Conservation (phyloP, 192 early-diverging fungal species). For the Rhizophagus prolifer region DNA sequence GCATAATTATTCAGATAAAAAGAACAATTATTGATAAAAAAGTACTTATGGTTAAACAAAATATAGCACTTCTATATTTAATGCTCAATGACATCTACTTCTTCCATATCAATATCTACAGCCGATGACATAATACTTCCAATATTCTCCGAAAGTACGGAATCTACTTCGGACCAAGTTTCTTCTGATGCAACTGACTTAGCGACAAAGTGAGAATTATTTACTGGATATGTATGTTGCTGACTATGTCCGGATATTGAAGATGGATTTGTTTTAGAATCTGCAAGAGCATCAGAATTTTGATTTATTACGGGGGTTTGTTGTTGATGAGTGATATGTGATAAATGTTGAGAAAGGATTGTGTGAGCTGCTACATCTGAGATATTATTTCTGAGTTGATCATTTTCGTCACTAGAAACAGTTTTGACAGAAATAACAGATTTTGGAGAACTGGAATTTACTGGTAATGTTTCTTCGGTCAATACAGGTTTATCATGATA, state of each 20-base stretch:
- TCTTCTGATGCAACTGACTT: constrained; percentile 12
- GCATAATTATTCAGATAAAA: too few relatives aligned
- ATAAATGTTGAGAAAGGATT: constrained; percentile 11
- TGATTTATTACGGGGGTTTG: neutral
- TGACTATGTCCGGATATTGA: too few relatives aligned
- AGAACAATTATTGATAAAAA: too few relatives aligned
- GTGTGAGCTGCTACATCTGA: neutral
- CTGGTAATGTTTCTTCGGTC: neutral
- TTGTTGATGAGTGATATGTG: neutral
- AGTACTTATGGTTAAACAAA: too few relatives aligned
- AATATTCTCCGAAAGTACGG: constrained; percentile 9
- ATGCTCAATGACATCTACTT: constrained; percentile 13
- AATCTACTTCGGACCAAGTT: constrained; percentile 13
- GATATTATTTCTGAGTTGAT: neutral
- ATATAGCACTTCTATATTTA: neutral
- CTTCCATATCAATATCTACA: constrained; percentile 16
- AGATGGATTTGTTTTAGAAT: neutral
- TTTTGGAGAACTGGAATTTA: neutral
- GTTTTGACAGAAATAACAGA: neutral
- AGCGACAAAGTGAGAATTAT: too few relatives aligned
- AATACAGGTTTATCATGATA: neutral
- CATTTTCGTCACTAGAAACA: neutral
- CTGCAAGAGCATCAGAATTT: neutral
- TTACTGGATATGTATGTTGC: neutral
- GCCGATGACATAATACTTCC: constrained; percentile 12